phyloP scores from a whole-genome alignment of 2,329 filamentous ascomycete genomes.

The Calonectria pseudoreteaudii region DNA sequence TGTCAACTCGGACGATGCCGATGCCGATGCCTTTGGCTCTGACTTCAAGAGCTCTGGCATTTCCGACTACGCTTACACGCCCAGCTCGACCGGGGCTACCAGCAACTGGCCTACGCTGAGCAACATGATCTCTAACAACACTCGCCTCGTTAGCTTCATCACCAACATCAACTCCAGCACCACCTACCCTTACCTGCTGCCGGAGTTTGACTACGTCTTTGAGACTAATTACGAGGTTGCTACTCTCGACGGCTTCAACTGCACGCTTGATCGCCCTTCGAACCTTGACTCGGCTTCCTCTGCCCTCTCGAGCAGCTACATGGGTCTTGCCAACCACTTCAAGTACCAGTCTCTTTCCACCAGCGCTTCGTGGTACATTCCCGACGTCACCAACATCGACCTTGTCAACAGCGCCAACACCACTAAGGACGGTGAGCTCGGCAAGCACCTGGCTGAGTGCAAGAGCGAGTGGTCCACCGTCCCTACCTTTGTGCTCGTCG shows the following conservation, averaged over 20 bases:
- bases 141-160: conserved; percentile 77
- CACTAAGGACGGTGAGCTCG: conserved; percentile 63
- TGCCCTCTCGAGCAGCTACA: conserved; percentile 68
- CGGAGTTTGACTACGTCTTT: conserved; percentile 76
- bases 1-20: conserved; percentile 75
- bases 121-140: conserved; percentile 72
- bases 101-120: conserved; percentile 78
- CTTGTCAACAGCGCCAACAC: conserved; percentile 75
- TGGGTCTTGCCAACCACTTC: conserved; percentile 87
- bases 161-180: conserved; percentile 61
- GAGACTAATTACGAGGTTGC: conserved; percentile 78
- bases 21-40: conserved; percentile 64
- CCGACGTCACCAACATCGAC: conserved; percentile 69
- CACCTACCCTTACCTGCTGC: conserved; percentile 68
- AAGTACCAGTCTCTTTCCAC: conserved; percentile 68
- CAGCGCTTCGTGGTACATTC: conserved; percentile 64
- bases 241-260: conserved; percentile 75
- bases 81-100: conserved; percentile 54
- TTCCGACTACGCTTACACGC: conserved; percentile 69
- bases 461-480: conserved; percentile 67
- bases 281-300: conserved; percentile 59
- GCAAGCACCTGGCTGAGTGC: conserved; percentile 66
- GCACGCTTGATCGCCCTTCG: conserved; percentile 75
- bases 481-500: conserved; percentile 82
- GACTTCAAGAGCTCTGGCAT: conserved; percentile 71